These are phyloP conservation scores for Botrytis medusae DNA, from an alignment of 2,329 filamentous ascomycete species.

Conservation along the genomic window DNA sequence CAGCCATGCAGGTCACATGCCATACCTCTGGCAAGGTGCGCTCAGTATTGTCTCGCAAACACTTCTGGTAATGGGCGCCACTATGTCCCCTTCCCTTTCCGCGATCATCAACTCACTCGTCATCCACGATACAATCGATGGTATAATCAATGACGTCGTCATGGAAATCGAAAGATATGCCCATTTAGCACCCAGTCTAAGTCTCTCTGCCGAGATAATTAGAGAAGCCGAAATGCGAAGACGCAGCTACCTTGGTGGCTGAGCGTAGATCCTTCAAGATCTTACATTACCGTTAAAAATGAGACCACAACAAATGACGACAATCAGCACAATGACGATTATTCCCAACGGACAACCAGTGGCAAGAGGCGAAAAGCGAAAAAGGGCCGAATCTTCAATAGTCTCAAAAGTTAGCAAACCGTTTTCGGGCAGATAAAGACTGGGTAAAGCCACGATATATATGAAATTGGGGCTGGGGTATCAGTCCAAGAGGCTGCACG, in stretches of 20 bases:
- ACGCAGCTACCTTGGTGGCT: slow-evolving; percentile 55
- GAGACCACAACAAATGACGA: not conserved
- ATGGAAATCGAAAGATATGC: slow-evolving; percentile 73
- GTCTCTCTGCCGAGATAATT: slow-evolving; percentile 75
- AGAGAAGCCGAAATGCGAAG: slow-evolving; percentile 74
- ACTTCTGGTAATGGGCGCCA: slow-evolving; percentile 79
- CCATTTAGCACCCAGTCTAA: slow-evolving; percentile 72
- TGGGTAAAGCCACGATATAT: slow-evolving; percentile 5
- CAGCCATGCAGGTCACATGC: slow-evolving; percentile 78
- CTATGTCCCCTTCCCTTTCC: slow-evolving; percentile 71
- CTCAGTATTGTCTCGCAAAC: slow-evolving; percentile 81
- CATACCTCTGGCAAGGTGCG: slow-evolving; percentile 82
- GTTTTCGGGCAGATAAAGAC: not conserved
- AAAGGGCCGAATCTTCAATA: slow-evolving; percentile 5
- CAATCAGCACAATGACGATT: not conserved
- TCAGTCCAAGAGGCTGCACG: not conserved
- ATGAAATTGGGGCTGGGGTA: not conserved
- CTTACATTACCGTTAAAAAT: not conserved
- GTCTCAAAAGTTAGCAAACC: not conserved
- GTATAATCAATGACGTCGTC: slow-evolving; percentile 76
- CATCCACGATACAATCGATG: slow-evolving; percentile 63
- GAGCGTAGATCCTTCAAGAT: not conserved
- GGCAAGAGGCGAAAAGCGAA: not conserved
- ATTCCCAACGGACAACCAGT: not conserved
- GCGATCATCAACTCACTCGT: slow-evolving; percentile 62